phyloP scores from a whole-genome alignment of 2,329 filamentous ascomycete species.

The Aspergillus aculeatus region DNA sequence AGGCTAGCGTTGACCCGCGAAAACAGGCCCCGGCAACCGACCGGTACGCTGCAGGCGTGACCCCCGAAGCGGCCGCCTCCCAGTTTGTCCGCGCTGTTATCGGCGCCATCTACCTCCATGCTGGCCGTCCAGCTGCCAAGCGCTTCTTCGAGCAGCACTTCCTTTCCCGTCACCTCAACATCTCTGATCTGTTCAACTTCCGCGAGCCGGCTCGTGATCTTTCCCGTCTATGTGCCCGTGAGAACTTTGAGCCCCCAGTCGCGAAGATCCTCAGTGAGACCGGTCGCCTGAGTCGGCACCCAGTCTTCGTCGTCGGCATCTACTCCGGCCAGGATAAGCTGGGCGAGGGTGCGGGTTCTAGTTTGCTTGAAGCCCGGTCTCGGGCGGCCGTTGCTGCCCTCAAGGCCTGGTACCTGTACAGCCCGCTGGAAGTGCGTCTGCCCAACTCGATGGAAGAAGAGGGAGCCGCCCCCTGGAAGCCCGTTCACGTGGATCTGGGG shows the following conservation, averaged over 20 bases:
- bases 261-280: slow-evolving; percentile 89
- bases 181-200: slow-evolving; percentile 80
- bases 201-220: slow-evolving; percentile 80
- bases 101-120: slow-evolving; percentile 82
- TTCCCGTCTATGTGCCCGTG: slow-evolving; percentile 75
- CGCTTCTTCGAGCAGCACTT: slow-evolving; percentile 82
- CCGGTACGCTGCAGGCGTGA: slow-evolving; percentile 35
- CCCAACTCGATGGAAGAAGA: slow-evolving; percentile 68
- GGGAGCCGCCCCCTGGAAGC: slow-evolving; percentile 63
- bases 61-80: slow-evolving; percentile 62
- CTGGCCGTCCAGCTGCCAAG: slow-evolving; percentile 74
- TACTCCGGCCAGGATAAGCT: slow-evolving; percentile 89
- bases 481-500: slow-evolving; percentile 67
- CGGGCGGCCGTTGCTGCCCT: slow-evolving; percentile 81
- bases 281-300: slow-evolving; percentile 76
- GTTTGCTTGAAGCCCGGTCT: slow-evolving; percentile 71
- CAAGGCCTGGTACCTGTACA: slow-evolving; percentile 96
- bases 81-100: slow-evolving; percentile 80
- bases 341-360: slow-evolving; percentile 81
- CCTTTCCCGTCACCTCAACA: slow-evolving; percentile 72
- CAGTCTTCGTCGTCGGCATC: slow-evolving; percentile 91
- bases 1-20: slow-evolving; percentile 30
- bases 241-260: slow-evolving; percentile 83
- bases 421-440: slow-evolving; percentile 65
- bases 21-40: slow-evolving; percentile 18